Percentiles rank a stretch among this genome's conserved stretches.
Conservation (phyloP, 768 basidiomycete genomes). For the Pisolithus microcarpus region DNA sequence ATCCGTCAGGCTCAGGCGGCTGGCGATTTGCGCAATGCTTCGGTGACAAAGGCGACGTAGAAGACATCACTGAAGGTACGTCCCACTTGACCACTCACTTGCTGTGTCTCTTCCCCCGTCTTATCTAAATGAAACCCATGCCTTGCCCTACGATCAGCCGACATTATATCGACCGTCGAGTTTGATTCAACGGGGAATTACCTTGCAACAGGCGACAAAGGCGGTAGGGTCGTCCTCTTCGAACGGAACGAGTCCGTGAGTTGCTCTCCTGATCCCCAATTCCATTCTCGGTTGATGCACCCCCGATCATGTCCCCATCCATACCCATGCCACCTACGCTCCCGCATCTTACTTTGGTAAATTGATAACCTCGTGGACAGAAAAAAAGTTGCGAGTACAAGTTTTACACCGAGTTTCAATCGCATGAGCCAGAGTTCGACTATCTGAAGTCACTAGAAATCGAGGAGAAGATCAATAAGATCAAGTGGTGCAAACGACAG, state of each 20-base stretch:
- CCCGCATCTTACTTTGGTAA: slow-evolving; percentile 10
- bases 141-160: slow-evolving; percentile 52
- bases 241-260: slow-evolving; percentile 95
- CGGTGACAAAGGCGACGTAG: slow-evolving; percentile 98
- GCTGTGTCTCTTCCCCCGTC: slow-evolving; percentile 6
- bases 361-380: slow-evolving; percentile 35
- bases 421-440: slow-evolving; percentile 99
- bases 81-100: slow-evolving; percentile 5
- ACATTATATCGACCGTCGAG: slow-evolving; percentile 99
- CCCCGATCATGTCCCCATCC: slow-evolving; percentile 19
- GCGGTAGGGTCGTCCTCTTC: slow-evolving; percentile 96
- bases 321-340: slow-evolving; percentile 10
- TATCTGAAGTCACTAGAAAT: slow-evolving; percentile 99
- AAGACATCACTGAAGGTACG: slow-evolving; percentile 98
- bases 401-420: slow-evolving; percentile 99
- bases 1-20: slow-evolving; percentile 75
- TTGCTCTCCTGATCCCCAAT: slow-evolving; percentile 12
- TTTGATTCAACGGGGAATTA: slow-evolving; percentile 99
- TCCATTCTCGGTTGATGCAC: slow-evolving; percentile 25
- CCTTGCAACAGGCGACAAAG: slow-evolving; percentile 99
- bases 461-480: slow-evolving; percentile 99
- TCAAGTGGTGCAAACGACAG: slow-evolving; percentile 99
- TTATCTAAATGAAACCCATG: slow-evolving; percentile 7
- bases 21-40: slow-evolving; percentile 99
- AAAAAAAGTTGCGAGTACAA: slow-evolving; percentile 99